These are phyloP conservation scores for Penicillium subrubescens DNA, from an alignment of 495 filamentous ascomycete genomes.

Conservation along the genomic window DNA sequence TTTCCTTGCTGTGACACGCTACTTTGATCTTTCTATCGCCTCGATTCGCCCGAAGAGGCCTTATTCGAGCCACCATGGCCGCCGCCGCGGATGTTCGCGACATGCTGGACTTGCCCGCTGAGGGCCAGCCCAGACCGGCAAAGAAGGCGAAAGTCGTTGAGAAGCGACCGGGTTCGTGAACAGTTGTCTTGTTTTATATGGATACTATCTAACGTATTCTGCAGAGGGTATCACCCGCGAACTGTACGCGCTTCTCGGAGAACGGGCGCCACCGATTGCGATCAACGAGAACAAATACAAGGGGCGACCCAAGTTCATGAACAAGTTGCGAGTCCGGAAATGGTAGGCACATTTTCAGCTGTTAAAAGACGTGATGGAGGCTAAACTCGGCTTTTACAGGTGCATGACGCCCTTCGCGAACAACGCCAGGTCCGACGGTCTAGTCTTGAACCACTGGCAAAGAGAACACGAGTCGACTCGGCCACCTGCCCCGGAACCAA, in stretches of 20 bases:
- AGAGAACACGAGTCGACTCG: slow-evolving; percentile 43
- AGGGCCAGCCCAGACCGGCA: slow-evolving; percentile 61
- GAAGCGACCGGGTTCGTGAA: slow-evolving; percentile 63
- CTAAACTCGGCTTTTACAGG: slow-evolving; percentile 32
- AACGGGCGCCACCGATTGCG: slow-evolving; percentile 68
- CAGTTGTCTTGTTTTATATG: not conserved
- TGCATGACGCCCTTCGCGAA: slow-evolving; percentile 60
- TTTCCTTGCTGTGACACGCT: not conserved
- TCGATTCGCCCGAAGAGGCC: slow-evolving; percentile 6
- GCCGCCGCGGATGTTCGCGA: slow-evolving; percentile 84
- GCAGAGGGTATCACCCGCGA: slow-evolving; percentile 75
- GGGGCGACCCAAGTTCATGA: slow-evolving; percentile 60
- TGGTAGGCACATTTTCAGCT: slow-evolving; percentile 42
- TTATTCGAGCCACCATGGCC: slow-evolving; percentile 55
- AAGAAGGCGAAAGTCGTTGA: slow-evolving; percentile 79
- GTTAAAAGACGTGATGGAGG: not conserved
- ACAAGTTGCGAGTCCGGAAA: slow-evolving; percentile 53
- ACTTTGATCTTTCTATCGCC: not conserved
- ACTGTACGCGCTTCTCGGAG: slow-evolving; percentile 65
- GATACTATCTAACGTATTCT: slow-evolving; percentile 27
- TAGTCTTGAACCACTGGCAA: slow-evolving; percentile 72
- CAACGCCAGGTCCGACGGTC: slow-evolving; percentile 53
- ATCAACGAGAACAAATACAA: slow-evolving; percentile 69
- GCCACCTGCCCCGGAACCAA: slow-evolving; percentile 40
- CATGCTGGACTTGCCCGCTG: slow-evolving; percentile 77